Percentiles rank a stretch among this genome's conserved stretches.
Conservation (phyloP, 192 early-diverging fungal species). For the Mortierella antarctica region DNA sequence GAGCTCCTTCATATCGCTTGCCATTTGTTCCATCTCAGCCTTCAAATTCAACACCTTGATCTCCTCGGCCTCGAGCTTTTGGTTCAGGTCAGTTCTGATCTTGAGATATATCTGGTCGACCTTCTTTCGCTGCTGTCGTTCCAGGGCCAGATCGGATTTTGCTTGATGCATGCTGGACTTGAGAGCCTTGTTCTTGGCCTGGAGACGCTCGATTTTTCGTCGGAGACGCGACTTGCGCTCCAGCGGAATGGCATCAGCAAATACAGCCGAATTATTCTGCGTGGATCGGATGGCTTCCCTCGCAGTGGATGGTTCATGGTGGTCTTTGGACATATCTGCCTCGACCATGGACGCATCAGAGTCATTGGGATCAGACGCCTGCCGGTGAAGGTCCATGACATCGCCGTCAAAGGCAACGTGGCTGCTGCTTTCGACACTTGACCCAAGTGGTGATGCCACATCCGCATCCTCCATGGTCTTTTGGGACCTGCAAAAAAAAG, state of each 20-base stretch:
- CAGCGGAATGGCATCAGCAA: not conserved
- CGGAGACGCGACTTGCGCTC: constrained; percentile 18
- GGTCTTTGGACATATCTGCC: not conserved
- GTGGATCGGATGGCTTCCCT: not conserved
- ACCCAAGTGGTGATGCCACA: constrained; percentile 19
- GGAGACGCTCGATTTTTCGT: constrained; percentile 22
- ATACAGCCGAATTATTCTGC: not conserved
- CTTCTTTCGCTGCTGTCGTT: constrained; percentile 26
- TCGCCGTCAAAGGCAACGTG: constrained; percentile 33
- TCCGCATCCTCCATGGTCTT: not conserved
- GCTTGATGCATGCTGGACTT: constrained; percentile 19
- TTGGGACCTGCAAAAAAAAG: not conserved
- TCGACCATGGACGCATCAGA: constrained; percentile 13
- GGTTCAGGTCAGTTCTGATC: constrained; percentile 30
- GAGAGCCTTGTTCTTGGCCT: constrained; percentile 26
- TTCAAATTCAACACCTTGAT: constrained; percentile 21
- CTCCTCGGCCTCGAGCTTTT: constrained; percentile 31
- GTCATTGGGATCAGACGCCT: constrained; percentile 3
- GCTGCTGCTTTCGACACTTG: constrained; percentile 21
- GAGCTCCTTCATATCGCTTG: constrained; percentile 18
- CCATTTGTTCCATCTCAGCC: constrained; percentile 23
- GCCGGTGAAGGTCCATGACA: constrained; percentile 28
- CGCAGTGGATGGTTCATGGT: not conserved
- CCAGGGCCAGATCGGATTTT: constrained; percentile 30
- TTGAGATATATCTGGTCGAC: constrained; percentile 34